Evolutionary conservation across 2,329 filamentous ascomycete species (phyloP), one percentile per base, ranked within the genome.

Genomic region (Xylaria hypoxylon): DNA sequence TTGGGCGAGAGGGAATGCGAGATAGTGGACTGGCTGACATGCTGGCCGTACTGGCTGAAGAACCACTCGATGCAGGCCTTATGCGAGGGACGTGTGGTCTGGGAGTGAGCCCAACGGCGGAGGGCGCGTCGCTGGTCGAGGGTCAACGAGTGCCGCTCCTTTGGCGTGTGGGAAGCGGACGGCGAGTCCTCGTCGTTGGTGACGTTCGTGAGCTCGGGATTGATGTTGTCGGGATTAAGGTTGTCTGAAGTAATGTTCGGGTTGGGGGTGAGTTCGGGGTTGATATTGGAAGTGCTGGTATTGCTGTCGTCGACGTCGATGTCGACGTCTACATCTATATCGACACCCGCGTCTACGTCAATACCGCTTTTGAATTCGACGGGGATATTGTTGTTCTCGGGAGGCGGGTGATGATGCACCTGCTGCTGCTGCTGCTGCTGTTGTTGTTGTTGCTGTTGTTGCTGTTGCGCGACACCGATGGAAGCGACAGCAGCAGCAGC

Each of bases 31-130:
- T 89, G 87, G 74, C 85, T 88, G 73, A 89, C 88, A 71, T 83
- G 83, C 75, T 87, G 85, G 75, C 85, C 83, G 74, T 87, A 89
- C 75, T 88, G 82, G 62, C 76, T 75, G 70, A 80, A 83, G 78
- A 89, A 89, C 87, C 87, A 89, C 73, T 89, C 86, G 73, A 89
- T 89, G 80, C 87, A 89, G 38, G 85, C 82, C 77, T 87, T 87
- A 77, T 89, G 87, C 28, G 84, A 86, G 6, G 87, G 87, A 2
- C 87, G 84, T 28, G 84, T 81, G 15, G 83, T 77, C 73, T 89
- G 87, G 45, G 80, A 80, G 71, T 86, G 86, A 26, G 86, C 87
- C 87, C 87, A 89, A 69, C 85, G 82, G 26, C 87, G 85, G 58
- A 89, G 80, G 28, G 86, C 85, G 69, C 87, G 86, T 38, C 87